Evolutionary conservation across 306 rosid genomes (phyloP).

Genomic region (Cucurbita moschata): DNA sequence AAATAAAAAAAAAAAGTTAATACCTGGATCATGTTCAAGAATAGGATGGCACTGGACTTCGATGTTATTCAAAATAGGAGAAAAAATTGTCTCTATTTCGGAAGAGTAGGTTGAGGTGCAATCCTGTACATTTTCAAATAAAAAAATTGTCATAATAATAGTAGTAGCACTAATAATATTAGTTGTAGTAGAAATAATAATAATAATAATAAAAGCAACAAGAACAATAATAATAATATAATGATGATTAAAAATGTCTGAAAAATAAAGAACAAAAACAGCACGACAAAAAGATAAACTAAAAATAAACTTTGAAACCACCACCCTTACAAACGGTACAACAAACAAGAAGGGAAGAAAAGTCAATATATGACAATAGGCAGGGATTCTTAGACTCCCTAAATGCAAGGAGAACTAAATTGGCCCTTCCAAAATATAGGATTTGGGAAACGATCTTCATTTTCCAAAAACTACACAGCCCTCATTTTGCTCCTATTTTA

Average conservation of each 20-base stretch:
- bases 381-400: background rate
- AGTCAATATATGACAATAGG: background rate
- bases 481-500: background rate
- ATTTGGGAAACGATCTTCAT: background rate
- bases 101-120: slow-evolving; percentile 23
- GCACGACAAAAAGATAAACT: background rate
- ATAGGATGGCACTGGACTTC: slow-evolving; percentile 30
- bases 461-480: background rate
- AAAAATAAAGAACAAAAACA: background rate
- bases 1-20: background rate
- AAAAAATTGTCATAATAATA: background rate
- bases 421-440: background rate
- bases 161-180: background rate
- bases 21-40: slow-evolving; percentile 40
- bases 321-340: background rate
- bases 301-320: background rate
- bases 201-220: no score
- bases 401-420: background rate
- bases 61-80: slow-evolving; percentile 55
- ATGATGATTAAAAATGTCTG: background rate
- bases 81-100: slow-evolving; percentile 52
- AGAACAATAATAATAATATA: background rate
- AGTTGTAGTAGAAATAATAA: background rate
- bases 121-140: slow-evolving; percentile 29
- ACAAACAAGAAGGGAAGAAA: background rate